Conservation (phyloP, 2,329 filamentous ascomycete species). For the Colletotrichum salicis region DNA sequence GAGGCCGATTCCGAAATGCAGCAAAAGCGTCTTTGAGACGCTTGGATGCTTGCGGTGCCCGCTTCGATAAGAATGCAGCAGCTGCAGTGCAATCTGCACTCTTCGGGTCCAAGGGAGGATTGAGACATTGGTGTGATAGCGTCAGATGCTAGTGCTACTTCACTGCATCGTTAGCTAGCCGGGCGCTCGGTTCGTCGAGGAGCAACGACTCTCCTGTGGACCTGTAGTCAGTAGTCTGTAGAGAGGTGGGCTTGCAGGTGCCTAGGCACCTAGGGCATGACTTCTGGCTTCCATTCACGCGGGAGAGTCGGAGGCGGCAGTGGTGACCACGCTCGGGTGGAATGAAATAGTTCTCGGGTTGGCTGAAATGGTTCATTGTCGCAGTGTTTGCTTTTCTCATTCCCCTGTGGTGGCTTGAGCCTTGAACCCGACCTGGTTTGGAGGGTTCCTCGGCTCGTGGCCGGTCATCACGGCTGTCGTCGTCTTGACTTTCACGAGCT, state of each 20-base stretch:
- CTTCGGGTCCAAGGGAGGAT: conserved; percentile 22
- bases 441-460: conserved; percentile 4
- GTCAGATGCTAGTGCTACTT: conserved; percentile 30
- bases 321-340: conserved; percentile 1
- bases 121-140: conserved; percentile 31
- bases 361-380: conserved; percentile 21
- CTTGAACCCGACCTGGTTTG: conserved; percentile 3
- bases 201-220: conserved; percentile 1
- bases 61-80: conserved; percentile 4
- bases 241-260: conserved; percentile 6
- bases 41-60: conserved; percentile 14
- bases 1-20: conserved; percentile 14
- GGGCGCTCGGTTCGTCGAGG: conserved; percentile 16
- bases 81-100: conserved; percentile 13
- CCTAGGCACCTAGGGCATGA: neutral
- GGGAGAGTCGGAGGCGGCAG: conserved; percentile 1
- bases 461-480: neutral
- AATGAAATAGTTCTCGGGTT: conserved; percentile 31
- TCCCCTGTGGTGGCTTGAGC: conserved; percentile 18
- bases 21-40: conserved; percentile 20
- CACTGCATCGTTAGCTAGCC: conserved; percentile 1
- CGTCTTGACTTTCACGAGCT: conserved; percentile 18
- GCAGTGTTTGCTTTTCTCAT: conserved; percentile 22
- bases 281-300: conserved; percentile 7
- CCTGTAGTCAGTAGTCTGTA: neutral